Percentiles rank a stretch among this genome's conserved stretches.
These are phyloP conservation scores for Kwoniella shivajii DNA, from an alignment of 1,284 basidiomycete genomes.

Conservation along the genomic window DNA sequence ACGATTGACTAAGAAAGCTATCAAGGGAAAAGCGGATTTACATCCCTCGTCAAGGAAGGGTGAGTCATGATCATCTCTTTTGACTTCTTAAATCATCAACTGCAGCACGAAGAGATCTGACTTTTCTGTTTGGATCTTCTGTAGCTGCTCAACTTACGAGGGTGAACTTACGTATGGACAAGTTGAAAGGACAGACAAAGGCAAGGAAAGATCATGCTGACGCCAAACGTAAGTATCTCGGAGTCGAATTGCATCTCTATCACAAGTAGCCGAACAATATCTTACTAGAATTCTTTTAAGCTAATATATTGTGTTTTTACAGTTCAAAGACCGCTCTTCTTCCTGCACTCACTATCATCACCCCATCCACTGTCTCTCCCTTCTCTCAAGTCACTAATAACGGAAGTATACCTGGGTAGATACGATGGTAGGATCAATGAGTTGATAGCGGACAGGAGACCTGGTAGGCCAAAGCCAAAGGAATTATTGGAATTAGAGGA, in stretches of 20 bases:
- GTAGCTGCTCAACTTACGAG: conserved; percentile 73
- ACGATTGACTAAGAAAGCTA: conserved; percentile 51
- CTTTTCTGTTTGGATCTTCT: background rate
- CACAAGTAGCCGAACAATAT: background rate
- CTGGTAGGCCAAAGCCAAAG: conserved; percentile 74
- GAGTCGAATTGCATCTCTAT: background rate
- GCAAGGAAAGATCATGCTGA: conserved; percentile 57
- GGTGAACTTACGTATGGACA: conserved; percentile 69
- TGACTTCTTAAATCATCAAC: background rate
- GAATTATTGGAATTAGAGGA: conserved; percentile 75
- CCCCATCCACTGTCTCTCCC: conserved; percentile 67
- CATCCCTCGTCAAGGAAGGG: conserved; percentile 54
- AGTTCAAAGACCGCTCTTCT: conserved; percentile 77
- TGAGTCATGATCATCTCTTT: conserved; percentile 12
- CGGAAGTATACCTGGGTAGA: conserved; percentile 72
- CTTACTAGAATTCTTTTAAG: background rate
- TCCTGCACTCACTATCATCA: conserved; percentile 66
- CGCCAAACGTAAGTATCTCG: conserved; percentile 36
- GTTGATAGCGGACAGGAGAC: conserved; percentile 66
- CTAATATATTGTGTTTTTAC: background rate
- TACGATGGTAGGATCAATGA: conserved; percentile 69
- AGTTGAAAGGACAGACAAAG: conserved; percentile 61
- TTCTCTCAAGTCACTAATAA: conserved; percentile 69
- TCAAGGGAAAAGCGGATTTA: conserved; percentile 52
- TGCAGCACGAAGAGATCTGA: too few relatives aligned